Evolutionary conservation across 2,329 filamentous ascomycete genomes (phyloP), one percentile per base, ranked within the genome.

Genomic region (Albophoma yamanashiensis): DNA sequence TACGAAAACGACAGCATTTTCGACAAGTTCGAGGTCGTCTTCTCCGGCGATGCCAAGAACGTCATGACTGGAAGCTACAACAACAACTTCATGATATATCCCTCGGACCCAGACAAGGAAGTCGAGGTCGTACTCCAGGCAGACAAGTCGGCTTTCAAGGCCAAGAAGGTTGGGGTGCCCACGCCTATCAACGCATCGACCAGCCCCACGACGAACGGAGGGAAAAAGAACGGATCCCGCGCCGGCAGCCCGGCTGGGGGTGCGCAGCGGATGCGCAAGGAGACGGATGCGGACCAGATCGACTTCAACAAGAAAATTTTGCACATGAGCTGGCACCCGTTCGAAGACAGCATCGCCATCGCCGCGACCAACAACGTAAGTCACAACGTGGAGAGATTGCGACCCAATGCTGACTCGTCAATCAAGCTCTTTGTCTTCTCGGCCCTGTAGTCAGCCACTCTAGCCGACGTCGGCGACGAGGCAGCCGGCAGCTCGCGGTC

Each of bases 31-130:
- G 94, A 99, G 76, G 94, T 99, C 50, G 93, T 97, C 58, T 99
- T 99, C 78, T 97, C 93, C 2, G 94, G 94, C 31, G 93, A 97
- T 74, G 91, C 92, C 45, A 95, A 96, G 82, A 97, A 99, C 68
- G 94, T 97, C 66, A 99, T 99, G 94, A 99, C 94, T 7, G 94
- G 94, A 68, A 97, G 92, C 73, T 99, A 99, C 81, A 99, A 99
- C 83, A 99, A 99, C 80, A 99, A 99, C 79, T 97, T 99, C 81
- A 99, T 99, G 94, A 99, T 99, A 71, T 99, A 97, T 74, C 94
- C 94, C 5, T 94, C 92, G 34, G 93, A 97, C 69, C 90, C 92
- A 8, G 91, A 93, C 66, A 95, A 95, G 78, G 94, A 99, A 73
- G 93, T 93, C 3, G 94, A 99, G 75, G 92, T 99, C 56, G 94